Percentiles rank a stretch among this genome's conserved stretches.
phyloP scores from a whole-genome alignment of 2,329 filamentous ascomycete genomes.

The Pestalotiopsis sp. region DNA sequence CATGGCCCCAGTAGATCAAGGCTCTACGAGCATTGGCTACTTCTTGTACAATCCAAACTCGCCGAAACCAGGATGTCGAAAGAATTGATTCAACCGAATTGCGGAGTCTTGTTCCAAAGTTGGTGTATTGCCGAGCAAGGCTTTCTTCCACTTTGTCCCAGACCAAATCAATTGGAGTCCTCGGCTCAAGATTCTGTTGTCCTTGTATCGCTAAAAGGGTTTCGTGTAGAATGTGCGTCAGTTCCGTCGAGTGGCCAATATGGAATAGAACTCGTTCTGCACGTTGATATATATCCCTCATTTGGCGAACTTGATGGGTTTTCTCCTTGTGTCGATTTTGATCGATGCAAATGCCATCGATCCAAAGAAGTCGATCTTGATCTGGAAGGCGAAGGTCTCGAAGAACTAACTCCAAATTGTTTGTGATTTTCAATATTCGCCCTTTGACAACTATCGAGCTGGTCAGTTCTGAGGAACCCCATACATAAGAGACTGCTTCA shows the following conservation, averaged over 20 bases:
- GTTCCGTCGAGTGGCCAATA: not conserved
- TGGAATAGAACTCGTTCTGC: not conserved
- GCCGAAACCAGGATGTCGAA: not conserved
- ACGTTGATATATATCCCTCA: not conserved
- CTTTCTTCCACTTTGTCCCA: not conserved
- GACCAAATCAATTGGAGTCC: not conserved
- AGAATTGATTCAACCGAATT: not conserved
- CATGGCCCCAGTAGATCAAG: not conserved
- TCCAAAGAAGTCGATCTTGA: not conserved
- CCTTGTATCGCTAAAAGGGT: not conserved
- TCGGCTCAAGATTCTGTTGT: not conserved
- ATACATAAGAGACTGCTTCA: not conserved
- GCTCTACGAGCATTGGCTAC: not conserved
- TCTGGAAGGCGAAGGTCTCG: not conserved
- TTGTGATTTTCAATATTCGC: not conserved
- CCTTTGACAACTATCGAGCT: not conserved
- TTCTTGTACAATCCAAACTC: not conserved
- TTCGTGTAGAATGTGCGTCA: not conserved
- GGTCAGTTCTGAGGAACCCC: not conserved
- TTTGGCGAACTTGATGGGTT: not conserved
- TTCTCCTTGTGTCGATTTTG: not conserved
- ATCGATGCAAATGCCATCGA: not conserved
- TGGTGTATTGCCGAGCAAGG: not conserved
- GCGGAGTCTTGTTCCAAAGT: not conserved
- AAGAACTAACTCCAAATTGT: not conserved